These are phyloP conservation scores for Rutstroemia sp. DNA, from an alignment of 2,329 filamentous ascomycete genomes.

Conservation along the genomic window DNA sequence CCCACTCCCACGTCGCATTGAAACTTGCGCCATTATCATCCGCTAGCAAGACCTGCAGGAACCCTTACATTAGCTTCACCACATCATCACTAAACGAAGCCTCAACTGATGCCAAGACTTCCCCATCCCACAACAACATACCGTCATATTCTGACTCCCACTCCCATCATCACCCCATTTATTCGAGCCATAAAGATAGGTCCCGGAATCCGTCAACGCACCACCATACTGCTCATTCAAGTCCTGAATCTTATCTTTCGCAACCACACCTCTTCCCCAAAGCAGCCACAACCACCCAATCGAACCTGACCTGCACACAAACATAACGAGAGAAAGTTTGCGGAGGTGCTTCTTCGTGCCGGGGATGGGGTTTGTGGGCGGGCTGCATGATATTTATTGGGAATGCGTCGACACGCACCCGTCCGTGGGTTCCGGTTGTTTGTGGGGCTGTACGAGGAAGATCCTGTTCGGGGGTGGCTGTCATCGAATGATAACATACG, in stretches of 20 bases:
- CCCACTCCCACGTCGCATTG: constrained; percentile 5
- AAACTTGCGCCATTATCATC: constrained; percentile 7
- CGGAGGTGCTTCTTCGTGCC: too few relatives aligned
- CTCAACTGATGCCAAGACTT: too few relatives aligned
- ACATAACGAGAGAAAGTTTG: background rate
- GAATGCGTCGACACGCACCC: background rate
- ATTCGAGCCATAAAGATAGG: constrained; percentile 2
- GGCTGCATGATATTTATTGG: background rate
- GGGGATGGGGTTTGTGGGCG: background rate
- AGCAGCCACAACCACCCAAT: background rate
- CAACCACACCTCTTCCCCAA: background rate
- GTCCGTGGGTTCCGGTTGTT: background rate
- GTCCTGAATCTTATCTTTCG: background rate
- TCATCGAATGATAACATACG: too few relatives aligned
- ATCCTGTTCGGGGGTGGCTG: background rate
- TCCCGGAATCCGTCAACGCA: background rate
- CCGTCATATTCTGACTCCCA: constrained; percentile 7
- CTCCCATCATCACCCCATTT: constrained; percentile 10
- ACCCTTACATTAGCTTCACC: background rate
- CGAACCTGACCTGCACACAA: background rate
- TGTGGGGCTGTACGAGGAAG: background rate
- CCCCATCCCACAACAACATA: background rate
- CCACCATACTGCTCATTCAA: constrained; percentile 3
- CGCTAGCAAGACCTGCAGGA: background rate
- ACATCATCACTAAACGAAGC: background rate